phyloP scores from a whole-genome alignment of 495 filamentous ascomycete genomes.

The Hypomontagnella submonticulosa region DNA sequence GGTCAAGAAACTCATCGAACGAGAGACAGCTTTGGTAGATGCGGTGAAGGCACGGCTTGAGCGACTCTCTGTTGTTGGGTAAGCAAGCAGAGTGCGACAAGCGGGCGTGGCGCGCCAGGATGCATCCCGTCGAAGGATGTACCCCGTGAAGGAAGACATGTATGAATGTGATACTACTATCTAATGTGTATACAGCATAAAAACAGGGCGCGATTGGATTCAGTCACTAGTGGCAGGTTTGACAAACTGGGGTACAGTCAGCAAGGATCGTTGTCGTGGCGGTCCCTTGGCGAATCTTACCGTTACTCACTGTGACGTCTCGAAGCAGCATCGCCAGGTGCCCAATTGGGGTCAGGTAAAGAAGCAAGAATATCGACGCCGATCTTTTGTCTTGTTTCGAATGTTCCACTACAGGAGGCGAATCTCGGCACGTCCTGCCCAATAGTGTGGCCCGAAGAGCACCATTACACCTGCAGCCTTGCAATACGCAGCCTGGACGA shows the following conservation, averaged over 20 bases:
- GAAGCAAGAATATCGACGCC: slow-evolving; percentile 21
- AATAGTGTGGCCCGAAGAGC: slow-evolving; percentile 28
- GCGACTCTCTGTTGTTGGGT: slow-evolving; percentile 51
- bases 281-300: slow-evolving; percentile 36
- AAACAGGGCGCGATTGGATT: slow-evolving; percentile 40
- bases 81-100: slow-evolving; percentile 29
- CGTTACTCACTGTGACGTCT: slow-evolving; percentile 43
- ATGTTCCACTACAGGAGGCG: slow-evolving; percentile 32
- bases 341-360: slow-evolving; percentile 36
- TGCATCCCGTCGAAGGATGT: slow-evolving; percentile 22
- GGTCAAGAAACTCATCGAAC: slow-evolving; percentile 75
- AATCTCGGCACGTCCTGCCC: slow-evolving; percentile 39
- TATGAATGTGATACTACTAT: slow-evolving; percentile 45
- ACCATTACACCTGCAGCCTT: slow-evolving; percentile 41
- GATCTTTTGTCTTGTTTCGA: slow-evolving; percentile 30
- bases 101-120: slow-evolving; percentile 30
- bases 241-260: slow-evolving; percentile 37
- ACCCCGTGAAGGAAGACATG: slow-evolving; percentile 22
- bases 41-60: slow-evolving; percentile 64
- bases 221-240: slow-evolving; percentile 35
- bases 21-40: slow-evolving; percentile 70
- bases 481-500: slow-evolving; percentile 31
- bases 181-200: slow-evolving; percentile 34
- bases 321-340: slow-evolving; percentile 35
- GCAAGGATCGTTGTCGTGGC: slow-evolving; percentile 43